These are phyloP conservation scores for Penicillium samsonianum DNA, from an alignment of 495 filamentous ascomycete genomes.

Conservation along the genomic window DNA sequence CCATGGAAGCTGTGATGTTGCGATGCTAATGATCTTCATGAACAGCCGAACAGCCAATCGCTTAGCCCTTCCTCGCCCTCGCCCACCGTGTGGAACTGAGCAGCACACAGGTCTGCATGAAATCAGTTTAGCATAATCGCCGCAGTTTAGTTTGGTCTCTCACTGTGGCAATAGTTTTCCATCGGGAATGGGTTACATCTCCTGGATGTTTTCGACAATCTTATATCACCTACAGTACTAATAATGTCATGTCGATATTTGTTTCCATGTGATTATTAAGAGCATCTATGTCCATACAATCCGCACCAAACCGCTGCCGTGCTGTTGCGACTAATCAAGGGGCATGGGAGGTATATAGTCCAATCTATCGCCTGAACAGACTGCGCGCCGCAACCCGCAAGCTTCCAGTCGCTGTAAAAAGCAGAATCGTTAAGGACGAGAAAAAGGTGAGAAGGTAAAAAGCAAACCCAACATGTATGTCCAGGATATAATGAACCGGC, in stretches of 20 bases:
- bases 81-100: constrained; percentile 16
- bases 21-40: constrained; percentile 27
- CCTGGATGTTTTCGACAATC: background rate
- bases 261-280: background rate
- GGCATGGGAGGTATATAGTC: constrained; percentile 19
- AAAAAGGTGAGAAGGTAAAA: constrained; percentile 2
- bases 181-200: background rate
- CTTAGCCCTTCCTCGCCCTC: constrained; percentile 20
- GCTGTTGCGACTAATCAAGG: constrained; percentile 4
- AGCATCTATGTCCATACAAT: constrained; percentile 5
- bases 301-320: background rate
- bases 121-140: background rate
- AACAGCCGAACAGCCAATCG: constrained; percentile 23
- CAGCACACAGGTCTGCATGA: background rate
- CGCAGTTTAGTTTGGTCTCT: background rate
- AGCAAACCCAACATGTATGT: constrained; percentile 17
- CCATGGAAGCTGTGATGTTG: constrained; percentile 18
- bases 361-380: constrained; percentile 28
- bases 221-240: background rate
- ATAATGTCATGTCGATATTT: background rate
- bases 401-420: constrained; percentile 14
- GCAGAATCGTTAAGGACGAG: background rate
- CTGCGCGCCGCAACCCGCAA: constrained; percentile 7
- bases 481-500: constrained; percentile 12
- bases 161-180: background rate